Conservation (phyloP, 2,329 filamentous ascomycete genomes). For the Alternaria panax region DNA sequence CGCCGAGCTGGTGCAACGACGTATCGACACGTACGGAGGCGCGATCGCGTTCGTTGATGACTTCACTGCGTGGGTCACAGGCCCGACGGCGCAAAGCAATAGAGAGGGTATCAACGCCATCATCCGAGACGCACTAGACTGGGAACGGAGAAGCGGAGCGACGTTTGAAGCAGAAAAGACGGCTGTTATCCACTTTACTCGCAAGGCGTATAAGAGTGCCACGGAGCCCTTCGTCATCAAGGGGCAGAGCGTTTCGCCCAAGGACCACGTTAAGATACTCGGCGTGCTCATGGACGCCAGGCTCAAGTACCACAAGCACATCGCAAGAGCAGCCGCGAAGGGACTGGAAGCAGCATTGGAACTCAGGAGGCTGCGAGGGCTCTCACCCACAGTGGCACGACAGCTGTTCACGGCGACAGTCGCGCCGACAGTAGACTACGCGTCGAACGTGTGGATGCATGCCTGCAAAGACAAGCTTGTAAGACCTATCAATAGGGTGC, state of each 20-base stretch:
- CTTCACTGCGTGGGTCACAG: slow-evolving; percentile 17
- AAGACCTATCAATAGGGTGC: slow-evolving; percentile 15
- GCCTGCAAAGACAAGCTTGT: slow-evolving; percentile 13
- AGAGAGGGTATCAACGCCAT: slow-evolving; percentile 17
- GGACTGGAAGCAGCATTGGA: slow-evolving; percentile 16
- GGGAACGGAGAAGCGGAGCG: slow-evolving; percentile 27
- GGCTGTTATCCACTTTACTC: slow-evolving; percentile 44
- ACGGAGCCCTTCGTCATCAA: slow-evolving; percentile 8
- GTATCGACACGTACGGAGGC: too few species aligned
- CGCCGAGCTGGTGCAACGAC: slow-evolving; percentile 19
- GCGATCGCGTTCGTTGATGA: too few species aligned
- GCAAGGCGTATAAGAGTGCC: slow-evolving; percentile 16
- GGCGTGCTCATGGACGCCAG: slow-evolving; percentile 20
- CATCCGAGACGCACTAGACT: slow-evolving; percentile 19
- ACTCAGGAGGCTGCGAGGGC: slow-evolving; percentile 18
- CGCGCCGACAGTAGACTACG: slow-evolving; percentile 16
- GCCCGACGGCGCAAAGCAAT: slow-evolving; percentile 11
- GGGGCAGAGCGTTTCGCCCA: slow-evolving; percentile 14
- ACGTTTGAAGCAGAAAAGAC: slow-evolving; percentile 43
- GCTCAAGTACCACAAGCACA: slow-evolving; percentile 22
- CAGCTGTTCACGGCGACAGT: slow-evolving; percentile 19
- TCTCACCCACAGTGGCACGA: slow-evolving; percentile 17
- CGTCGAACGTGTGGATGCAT: slow-evolving; percentile 17
- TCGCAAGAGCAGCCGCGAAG: slow-evolving; percentile 19
- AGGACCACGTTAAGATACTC: slow-evolving; percentile 22